Percentiles rank a stretch among this genome's conserved stretches.
These are phyloP conservation scores for Oxytropis ochrocephala DNA, from an alignment of 306 rosid genomes.

Conservation along the genomic window DNA sequence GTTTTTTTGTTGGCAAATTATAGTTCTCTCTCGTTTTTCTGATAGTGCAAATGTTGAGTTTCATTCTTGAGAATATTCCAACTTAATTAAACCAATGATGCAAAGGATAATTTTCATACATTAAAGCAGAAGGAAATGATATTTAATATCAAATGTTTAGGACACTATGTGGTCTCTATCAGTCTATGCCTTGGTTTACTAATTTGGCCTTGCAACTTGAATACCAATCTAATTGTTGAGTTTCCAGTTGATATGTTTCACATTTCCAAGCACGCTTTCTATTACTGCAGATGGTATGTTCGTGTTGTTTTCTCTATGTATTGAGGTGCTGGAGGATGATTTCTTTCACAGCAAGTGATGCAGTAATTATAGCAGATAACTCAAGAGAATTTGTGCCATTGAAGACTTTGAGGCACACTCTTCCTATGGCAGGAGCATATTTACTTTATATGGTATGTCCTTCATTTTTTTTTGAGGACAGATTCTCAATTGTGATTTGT, in stretches of 20 bases:
- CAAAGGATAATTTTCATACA: not conserved
- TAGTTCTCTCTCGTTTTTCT: not conserved
- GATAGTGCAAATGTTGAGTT: not conserved
- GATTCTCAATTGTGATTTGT: not conserved
- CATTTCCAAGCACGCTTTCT: not conserved
- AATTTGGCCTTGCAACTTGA: slow-evolving; percentile 14
- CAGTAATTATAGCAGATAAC: slow-evolving; percentile 28
- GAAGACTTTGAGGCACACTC: slow-evolving; percentile 53
- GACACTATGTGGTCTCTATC: not conserved
- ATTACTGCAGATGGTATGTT: slow-evolving; percentile 65
- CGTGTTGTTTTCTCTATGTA: slow-evolving; percentile 56
- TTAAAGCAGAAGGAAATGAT: not conserved
- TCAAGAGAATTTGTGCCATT: slow-evolving; percentile 43
- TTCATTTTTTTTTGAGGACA: not conserved
- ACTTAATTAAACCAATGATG: not conserved
- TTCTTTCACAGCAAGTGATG: slow-evolving; percentile 52
- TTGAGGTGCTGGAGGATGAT: slow-evolving; percentile 60
- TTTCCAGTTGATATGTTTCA: not conserved
- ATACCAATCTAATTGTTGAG: not conserved
- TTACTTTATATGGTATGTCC: slow-evolving; percentile 68
- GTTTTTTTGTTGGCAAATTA: not conserved
- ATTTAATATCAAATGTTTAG: not conserved
- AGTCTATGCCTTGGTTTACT: not conserved
- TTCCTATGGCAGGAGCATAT: slow-evolving; percentile 72
- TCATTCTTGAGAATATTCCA: not conserved